These are phyloP conservation scores for Didymellaceae sp. DNA, from an alignment of 2,329 filamentous ascomycete species.

Conservation along the genomic window DNA sequence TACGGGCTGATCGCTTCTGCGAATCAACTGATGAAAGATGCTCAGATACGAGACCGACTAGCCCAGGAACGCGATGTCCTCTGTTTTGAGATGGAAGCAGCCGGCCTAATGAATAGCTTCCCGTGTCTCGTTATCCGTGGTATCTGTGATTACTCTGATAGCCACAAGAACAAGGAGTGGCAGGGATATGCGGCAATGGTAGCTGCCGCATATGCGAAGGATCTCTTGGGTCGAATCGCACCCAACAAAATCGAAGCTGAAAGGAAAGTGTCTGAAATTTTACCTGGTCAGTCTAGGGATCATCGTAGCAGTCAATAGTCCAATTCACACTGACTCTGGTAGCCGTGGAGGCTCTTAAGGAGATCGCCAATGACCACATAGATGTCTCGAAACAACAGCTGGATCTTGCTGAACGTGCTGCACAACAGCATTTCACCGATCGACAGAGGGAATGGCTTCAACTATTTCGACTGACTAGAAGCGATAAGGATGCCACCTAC, in stretches of 20 bases:
- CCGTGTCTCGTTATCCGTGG: conserved; percentile 9
- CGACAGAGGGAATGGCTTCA: conserved; percentile 26
- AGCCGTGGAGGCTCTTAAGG: too few species aligned
- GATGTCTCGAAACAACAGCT: too few species aligned
- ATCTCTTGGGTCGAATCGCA: background rate
- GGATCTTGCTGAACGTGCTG: too few species aligned
- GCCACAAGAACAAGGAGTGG: conserved; percentile 8
- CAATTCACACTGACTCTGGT: too few species aligned
- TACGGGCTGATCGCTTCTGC: conserved; percentile 13
- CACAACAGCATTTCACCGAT: conserved; percentile 10
- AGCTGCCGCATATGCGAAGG: conserved; percentile 7
- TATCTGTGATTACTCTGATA: conserved; percentile 10
- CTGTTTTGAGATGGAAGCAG: conserved; percentile 15
- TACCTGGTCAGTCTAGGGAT: too few species aligned
- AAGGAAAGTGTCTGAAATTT: too few species aligned
- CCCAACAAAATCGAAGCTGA: background rate
- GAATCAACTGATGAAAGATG: conserved; percentile 13
- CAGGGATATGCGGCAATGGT: conserved; percentile 7
- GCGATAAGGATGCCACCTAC: conserved; percentile 25
- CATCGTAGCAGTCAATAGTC: too few species aligned
- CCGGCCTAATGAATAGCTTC: background rate
- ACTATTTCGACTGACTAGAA: conserved; percentile 28
- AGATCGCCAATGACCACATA: too few species aligned
- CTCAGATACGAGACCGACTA: background rate
- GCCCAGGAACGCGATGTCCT: background rate